Base-by-base conservation (phyloP, 2,329 filamentous ascomycete genomes). In the Xylariales sp. region DNA sequence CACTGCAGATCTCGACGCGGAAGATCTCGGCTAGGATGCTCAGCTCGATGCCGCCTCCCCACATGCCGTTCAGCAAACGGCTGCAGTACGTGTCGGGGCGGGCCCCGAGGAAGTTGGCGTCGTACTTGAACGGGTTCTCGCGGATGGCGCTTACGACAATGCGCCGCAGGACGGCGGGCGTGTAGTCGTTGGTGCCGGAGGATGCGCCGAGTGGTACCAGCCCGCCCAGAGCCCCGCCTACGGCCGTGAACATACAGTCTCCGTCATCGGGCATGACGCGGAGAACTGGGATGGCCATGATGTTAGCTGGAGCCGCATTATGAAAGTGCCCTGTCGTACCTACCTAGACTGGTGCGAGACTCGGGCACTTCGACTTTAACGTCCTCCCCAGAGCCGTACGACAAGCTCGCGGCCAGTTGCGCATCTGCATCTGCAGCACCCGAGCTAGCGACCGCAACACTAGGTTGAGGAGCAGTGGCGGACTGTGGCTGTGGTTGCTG, bases 201-300 rank as follows among this genome's bases (percentile, higher is more conserved):
- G 67, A 32, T 16, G 41, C 58, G 56, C 58, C 64, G 18, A 28
- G 18, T 5, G 64, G 64, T 16, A 55, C 46, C 23, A 82, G 79
- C 32, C 82, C 86, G 56, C 93, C 87, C n/a, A 97, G 85, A 3
- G 92, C 92, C 62, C 90, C 91, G 16, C 93, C 92, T 54, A 98
- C 90, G 0, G 95, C 94, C 34, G 94, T 92, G 80, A 97, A 98
- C 75, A 98, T 89, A 81, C 95, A 98, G 66, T 90, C 93, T 80
- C 97, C 97, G 80, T 98, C 95, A 76, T 97, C 95, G 4, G 94
- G 93, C 95, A 98, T 97, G 58, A 98, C 93, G 14, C 95, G 91
- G 18, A 97, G 86, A 8, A 97, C 91, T 89, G 50, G 5, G 30
- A 23, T 41, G 10, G 39, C 23, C 5, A 34, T 6, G 23, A 18